Percentiles rank a stretch among this genome's conserved stretches.
Conservation (phyloP, 2,329 filamentous ascomycete genomes). For the Colletotrichum tofieldiae region DNA sequence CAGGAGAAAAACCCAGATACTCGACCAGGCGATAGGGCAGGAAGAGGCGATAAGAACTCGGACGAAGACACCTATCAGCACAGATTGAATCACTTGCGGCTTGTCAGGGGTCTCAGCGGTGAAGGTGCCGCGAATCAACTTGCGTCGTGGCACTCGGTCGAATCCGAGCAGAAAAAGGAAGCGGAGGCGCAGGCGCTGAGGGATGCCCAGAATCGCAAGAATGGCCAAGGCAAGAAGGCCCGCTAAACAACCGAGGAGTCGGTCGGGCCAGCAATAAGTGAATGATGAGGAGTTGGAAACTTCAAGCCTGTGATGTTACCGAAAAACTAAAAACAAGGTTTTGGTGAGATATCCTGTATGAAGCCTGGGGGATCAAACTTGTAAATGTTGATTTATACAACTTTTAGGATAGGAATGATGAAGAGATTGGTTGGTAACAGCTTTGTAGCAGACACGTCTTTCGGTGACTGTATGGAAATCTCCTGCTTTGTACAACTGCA, state of each 20-base stretch:
- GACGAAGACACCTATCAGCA: not conserved
- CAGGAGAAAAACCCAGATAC: not conserved
- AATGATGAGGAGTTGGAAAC: not conserved
- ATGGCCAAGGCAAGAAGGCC: not conserved
- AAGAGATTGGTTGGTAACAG: too few relatives aligned
- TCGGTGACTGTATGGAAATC: too few relatives aligned
- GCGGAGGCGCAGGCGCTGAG: not conserved
- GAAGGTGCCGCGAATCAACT: not conserved
- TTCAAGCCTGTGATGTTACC: not conserved
- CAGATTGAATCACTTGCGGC: not conserved
- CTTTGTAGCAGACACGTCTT: too few relatives aligned
- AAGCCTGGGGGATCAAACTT: too few relatives aligned
- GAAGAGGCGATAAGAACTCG: not conserved
- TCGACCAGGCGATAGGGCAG: not conserved
- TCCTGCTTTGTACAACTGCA: too few relatives aligned
- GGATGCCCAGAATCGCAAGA: not conserved
- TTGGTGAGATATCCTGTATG: not conserved
- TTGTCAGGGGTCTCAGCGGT: not conserved
- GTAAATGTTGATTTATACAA: too few relatives aligned
- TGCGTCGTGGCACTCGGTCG: not conserved
- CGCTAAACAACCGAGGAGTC: not conserved
- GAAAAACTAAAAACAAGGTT: not conserved
- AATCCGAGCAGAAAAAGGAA: not conserved
- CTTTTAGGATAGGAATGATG: too few relatives aligned
- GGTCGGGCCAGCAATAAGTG: not conserved